These are phyloP conservation scores for Hyaloscypha variabilis DNA, from an alignment of 495 filamentous ascomycete genomes.

Conservation along the genomic window DNA sequence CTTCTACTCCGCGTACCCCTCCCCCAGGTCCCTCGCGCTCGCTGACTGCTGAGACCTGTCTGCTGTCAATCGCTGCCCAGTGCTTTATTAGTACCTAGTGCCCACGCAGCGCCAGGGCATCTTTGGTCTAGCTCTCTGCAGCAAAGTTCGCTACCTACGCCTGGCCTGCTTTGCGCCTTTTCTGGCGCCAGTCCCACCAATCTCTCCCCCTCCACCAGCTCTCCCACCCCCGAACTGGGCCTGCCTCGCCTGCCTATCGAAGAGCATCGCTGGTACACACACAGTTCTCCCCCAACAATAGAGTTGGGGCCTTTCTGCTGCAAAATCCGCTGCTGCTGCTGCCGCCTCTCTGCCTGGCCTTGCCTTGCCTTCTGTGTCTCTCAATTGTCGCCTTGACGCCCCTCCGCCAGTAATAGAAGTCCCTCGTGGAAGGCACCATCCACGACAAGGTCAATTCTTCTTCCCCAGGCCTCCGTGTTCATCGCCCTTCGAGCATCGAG, in stretches of 20 bases:
- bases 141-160: no score
- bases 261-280: not conserved
- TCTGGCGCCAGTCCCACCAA: not conserved
- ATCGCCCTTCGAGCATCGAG: not conserved
- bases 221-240: no score
- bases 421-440: not conserved
- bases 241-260: not conserved
- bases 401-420: not conserved
- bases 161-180: not conserved
- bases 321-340: not conserved
- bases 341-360: no score
- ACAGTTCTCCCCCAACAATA: not conserved
- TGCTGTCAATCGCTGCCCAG: no score
- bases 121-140: not conserved
- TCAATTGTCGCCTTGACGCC: not conserved
- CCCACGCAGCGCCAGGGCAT: not conserved
- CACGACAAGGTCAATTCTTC: not conserved
- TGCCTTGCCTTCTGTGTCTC: not conserved
- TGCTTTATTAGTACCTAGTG: no score
- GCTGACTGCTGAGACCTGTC: no score
- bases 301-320: not conserved
- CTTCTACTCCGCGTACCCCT: not conserved
- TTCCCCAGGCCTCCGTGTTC: not conserved
- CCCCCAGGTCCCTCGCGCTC: no score
- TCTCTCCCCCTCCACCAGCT: no score